Percentiles rank a stretch among this genome's conserved stretches.
Evolutionary conservation across 2,329 filamentous ascomycete species (phyloP).

Genomic region (Hypoxylon sp.): DNA sequence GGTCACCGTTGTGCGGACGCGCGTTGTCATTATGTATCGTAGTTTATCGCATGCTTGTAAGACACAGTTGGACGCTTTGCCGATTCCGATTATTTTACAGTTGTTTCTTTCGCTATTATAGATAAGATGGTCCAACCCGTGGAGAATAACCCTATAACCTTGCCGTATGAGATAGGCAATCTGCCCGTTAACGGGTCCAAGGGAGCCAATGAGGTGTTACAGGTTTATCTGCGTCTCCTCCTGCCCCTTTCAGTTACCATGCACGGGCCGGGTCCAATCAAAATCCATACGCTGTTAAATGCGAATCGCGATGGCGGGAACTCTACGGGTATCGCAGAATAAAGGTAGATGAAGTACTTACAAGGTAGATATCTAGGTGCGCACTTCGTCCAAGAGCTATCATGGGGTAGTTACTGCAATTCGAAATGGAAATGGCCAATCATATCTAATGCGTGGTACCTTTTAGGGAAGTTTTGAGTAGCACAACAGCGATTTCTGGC

Average conservation of each 20-base stretch:
- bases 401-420: not conserved
- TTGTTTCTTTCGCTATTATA: slow-evolving; percentile 2
- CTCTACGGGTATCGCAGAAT: not conserved
- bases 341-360: not conserved
- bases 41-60: slow-evolving; percentile 4
- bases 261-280: slow-evolving; percentile 1
- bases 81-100: not conserved
- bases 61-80: not conserved
- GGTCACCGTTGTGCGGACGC: not conserved
- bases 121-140: slow-evolving; percentile 17
- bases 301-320: not conserved
- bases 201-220: slow-evolving; percentile 29
- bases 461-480: slow-evolving; percentile 3
- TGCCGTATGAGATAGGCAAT: slow-evolving; percentile 15
- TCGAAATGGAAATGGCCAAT: slow-evolving; percentile 1
- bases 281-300: not conserved
- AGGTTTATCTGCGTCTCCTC: slow-evolving; percentile 35
- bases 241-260: slow-evolving; percentile 29
- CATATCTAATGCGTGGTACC: not conserved
- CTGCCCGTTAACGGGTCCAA: slow-evolving; percentile 5
- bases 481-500: not conserved
- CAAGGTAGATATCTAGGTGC: too few relatives aligned
- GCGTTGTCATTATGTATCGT: not conserved
- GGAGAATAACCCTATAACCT: slow-evolving; percentile 9
- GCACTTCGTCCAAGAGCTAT: not conserved